Evolutionary conservation across 768 basidiomycete species (phyloP).

Genomic region (Hydnomerulius pinastri): DNA sequence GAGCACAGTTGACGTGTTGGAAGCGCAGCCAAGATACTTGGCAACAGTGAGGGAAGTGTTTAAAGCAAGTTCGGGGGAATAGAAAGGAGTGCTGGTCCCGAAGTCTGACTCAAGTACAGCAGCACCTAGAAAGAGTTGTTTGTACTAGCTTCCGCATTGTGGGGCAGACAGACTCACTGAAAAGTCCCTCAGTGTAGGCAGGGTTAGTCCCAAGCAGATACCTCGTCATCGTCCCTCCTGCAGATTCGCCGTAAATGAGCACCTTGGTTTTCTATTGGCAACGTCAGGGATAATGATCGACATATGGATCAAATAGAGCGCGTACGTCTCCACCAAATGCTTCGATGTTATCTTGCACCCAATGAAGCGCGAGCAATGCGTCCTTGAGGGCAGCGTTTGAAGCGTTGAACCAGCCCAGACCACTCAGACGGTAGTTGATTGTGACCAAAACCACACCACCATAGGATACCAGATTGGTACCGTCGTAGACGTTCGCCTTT

Average conservation of each 20-base stretch:
- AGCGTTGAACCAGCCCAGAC: slow-evolving; percentile 25
- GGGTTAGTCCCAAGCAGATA: slow-evolving; percentile 18
- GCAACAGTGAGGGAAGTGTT: slow-evolving; percentile 15
- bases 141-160: too few relatives aligned
- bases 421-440: slow-evolving; percentile 22
- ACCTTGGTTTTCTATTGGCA: slow-evolving; percentile 12
- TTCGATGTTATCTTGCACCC: slow-evolving; percentile 37
- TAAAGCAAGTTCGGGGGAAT: slow-evolving; percentile 12
- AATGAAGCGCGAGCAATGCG: slow-evolving; percentile 34
- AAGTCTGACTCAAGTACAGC: slow-evolving; percentile 20
- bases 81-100: slow-evolving; percentile 13
- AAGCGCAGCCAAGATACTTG: slow-evolving; percentile 18
- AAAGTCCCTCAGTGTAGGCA: slow-evolving; percentile 18
- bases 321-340: slow-evolving; percentile 40
- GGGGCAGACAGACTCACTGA: slow-evolving; percentile 11
- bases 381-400: slow-evolving; percentile 32
- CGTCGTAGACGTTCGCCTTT: slow-evolving; percentile 20
- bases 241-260: slow-evolving; percentile 22
- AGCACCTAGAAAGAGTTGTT: slow-evolving; percentile 6
- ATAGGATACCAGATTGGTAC: slow-evolving; percentile 26
- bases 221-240: slow-evolving; percentile 19
- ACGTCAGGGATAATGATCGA: neutral
- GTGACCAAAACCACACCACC: slow-evolving; percentile 26
- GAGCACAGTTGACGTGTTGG: slow-evolving; percentile 9
- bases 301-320: neutral